These are phyloP conservation scores for Mallotus repandus DNA, from an alignment of 441 rosid genomes.

Conservation along the genomic window DNA sequence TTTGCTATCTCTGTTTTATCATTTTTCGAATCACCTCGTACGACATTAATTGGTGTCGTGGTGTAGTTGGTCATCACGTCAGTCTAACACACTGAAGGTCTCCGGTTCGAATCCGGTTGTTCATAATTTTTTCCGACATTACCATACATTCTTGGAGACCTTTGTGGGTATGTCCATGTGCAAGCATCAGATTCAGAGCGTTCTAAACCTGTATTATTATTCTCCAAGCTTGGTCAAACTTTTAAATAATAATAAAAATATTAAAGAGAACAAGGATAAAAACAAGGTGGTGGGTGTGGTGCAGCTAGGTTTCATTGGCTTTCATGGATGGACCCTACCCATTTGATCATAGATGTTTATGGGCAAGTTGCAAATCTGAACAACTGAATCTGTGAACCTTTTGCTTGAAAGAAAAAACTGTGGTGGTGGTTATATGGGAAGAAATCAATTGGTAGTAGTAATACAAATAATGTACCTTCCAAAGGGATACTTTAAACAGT, in stretches of 20 bases:
- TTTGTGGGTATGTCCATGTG: slow-evolving; percentile 32
- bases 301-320: slow-evolving; percentile 24
- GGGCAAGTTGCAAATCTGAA: slow-evolving; percentile 27
- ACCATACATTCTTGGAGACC: slow-evolving; percentile 5
- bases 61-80: slow-evolving; percentile 97
- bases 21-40: no score
- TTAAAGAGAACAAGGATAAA: slow-evolving; percentile 18
- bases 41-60: slow-evolving; percentile 52
- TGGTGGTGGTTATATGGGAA: slow-evolving; percentile 8
- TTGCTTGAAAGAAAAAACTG: background rate
- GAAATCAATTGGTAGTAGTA: background rate
- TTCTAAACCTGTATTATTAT: slow-evolving; percentile 19
- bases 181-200: slow-evolving; percentile 19
- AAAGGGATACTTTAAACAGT: background rate
- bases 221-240: slow-evolving; percentile 27
- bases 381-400: slow-evolving; percentile 20
- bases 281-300: slow-evolving; percentile 13
- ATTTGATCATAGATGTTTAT: slow-evolving; percentile 25
- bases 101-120: slow-evolving; percentile 79
- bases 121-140: no score
- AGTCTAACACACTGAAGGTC: slow-evolving; percentile 95
- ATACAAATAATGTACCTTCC: background rate
- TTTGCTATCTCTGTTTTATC: no score
- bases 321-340: slow-evolving; percentile 22
- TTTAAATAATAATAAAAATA: slow-evolving; percentile 16